Conservation (phyloP, 192 early-diverging fungal species). For the Backusella australiensis region DNA sequence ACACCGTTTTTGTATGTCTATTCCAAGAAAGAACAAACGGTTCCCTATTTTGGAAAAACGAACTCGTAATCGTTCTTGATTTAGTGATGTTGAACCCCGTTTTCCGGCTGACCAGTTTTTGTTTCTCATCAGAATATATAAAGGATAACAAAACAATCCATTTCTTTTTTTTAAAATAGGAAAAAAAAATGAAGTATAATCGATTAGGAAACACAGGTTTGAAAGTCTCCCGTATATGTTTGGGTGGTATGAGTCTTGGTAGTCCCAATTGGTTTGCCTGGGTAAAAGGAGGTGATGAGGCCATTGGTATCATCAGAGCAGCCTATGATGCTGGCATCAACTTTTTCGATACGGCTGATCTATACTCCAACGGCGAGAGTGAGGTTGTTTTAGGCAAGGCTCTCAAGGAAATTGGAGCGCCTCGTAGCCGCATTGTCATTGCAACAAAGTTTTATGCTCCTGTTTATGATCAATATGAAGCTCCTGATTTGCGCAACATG, state of each 20-base stretch:
- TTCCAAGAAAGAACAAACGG: no score
- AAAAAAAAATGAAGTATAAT: constrained; percentile 66
- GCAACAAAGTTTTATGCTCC: constrained; percentile 65
- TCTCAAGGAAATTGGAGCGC: constrained; percentile 44
- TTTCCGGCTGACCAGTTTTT: no score
- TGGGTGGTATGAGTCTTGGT: constrained; percentile 53
- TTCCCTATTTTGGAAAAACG: no score
- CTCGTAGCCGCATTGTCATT: constrained; percentile 69
- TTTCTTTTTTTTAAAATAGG: no score
- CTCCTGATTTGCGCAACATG: constrained; percentile 6
- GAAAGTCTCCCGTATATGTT: constrained; percentile 43
- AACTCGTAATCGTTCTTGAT: no score
- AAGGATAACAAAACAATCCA: no score
- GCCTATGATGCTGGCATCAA: constrained; percentile 75
- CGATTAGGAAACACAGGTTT: constrained; percentile 68
- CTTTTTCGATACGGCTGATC: constrained; percentile 71
- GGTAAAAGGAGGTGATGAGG: constrained; percentile 44
- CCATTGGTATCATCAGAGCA: constrained; percentile 42
- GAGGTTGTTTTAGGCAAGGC: constrained; percentile 39
- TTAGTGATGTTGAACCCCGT: no score
- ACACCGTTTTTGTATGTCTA: no score
- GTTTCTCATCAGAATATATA: no score
- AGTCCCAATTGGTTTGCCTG: constrained; percentile 33
- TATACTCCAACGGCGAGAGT: constrained; percentile 39
- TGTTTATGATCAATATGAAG: constrained; percentile 45